Evolutionary conservation across 1,284 basidiomycete genomes (phyloP).

Genomic region (Pseudozyma hubeiensis): DNA sequence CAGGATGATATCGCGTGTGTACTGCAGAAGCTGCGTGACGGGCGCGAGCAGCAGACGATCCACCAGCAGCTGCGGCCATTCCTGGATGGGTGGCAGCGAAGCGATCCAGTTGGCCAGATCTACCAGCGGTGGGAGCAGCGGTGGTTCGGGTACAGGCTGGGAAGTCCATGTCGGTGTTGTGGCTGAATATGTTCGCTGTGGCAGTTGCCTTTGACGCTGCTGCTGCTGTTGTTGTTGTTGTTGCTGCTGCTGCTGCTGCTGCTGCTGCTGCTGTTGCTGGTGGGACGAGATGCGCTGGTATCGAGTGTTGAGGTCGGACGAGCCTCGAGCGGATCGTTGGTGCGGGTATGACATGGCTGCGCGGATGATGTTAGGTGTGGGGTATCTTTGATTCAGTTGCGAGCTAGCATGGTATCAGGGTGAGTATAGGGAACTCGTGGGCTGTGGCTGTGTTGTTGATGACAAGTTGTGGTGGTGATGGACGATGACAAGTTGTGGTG

Average conservation of each 20-base stretch:
- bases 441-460: background rate
- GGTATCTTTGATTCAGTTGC: conserved; percentile 3
- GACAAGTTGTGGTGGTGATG: too few species aligned
- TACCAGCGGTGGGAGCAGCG: conserved; percentile 36
- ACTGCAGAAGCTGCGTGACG: conserved; percentile 26
- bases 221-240: conserved; percentile 22
- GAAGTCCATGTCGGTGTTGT: conserved; percentile 36
- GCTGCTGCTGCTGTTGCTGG: conserved; percentile 35
- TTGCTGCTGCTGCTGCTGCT: conserved; percentile 27
- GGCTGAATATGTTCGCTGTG: conserved; percentile 12
- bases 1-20: conserved; percentile 51
- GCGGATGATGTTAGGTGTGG: background rate
- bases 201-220: conserved; percentile 11
- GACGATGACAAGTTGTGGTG: background rate
- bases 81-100: conserved; percentile 45
- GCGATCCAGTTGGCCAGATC: conserved; percentile 48
- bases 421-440: too few species aligned
- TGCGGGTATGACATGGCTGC: conserved; percentile 25
- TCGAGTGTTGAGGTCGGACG: conserved; percentile 33
- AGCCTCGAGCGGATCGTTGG: conserved; percentile 11
- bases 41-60: conserved; percentile 47
- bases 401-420: background rate
- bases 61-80: conserved; percentile 53
- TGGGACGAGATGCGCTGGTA: conserved; percentile 38
- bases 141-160: conserved; percentile 44